These are phyloP conservation scores for Fusarium longipes DNA, from an alignment of 2,329 filamentous ascomycete genomes.

Conservation along the genomic window DNA sequence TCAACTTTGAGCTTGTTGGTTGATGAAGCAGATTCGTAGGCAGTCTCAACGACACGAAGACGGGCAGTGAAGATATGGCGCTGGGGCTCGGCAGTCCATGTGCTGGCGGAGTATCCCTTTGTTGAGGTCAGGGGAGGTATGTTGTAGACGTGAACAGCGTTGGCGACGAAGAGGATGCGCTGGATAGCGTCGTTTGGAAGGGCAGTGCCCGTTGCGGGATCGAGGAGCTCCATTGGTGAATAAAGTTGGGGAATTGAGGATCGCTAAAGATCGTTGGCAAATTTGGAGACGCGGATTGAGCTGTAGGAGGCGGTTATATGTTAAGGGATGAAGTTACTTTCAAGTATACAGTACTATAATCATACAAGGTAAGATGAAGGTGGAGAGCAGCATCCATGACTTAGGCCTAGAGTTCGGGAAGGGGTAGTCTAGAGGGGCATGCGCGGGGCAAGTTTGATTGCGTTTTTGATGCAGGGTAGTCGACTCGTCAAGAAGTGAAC, in stretches of 20 bases:
- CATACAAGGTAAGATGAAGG: background rate
- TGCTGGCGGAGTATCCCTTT: constrained; percentile 80
- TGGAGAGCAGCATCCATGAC: too few relatives aligned
- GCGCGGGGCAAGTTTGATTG: constrained; percentile 27
- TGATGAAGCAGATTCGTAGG: constrained; percentile 57
- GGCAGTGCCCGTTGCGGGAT: constrained; percentile 76
- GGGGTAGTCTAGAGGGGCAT: constrained; percentile 31
- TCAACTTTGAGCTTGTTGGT: constrained; percentile 74
- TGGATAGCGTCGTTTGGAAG: constrained; percentile 83
- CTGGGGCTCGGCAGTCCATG: constrained; percentile 78
- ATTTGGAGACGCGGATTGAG: background rate
- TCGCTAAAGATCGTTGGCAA: background rate
- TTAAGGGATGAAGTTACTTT: background rate
- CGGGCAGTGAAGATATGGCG: constrained; percentile 88
- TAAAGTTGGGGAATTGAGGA: background rate
- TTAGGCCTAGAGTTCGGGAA: constrained; percentile 8
- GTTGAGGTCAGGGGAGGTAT: constrained; percentile 83
- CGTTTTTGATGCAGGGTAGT: constrained; percentile 32
- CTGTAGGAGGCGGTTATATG: background rate
- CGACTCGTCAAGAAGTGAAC: background rate
- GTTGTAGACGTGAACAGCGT: constrained; percentile 84
- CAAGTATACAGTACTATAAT: too few relatives aligned
- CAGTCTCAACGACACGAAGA: constrained; percentile 81
- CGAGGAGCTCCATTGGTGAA: constrained; percentile 68
- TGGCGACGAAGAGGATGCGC: constrained; percentile 81